phyloP scores from a whole-genome alignment of 164 flowering plant genomes.

The Dillenia suffruticosa region DNA sequence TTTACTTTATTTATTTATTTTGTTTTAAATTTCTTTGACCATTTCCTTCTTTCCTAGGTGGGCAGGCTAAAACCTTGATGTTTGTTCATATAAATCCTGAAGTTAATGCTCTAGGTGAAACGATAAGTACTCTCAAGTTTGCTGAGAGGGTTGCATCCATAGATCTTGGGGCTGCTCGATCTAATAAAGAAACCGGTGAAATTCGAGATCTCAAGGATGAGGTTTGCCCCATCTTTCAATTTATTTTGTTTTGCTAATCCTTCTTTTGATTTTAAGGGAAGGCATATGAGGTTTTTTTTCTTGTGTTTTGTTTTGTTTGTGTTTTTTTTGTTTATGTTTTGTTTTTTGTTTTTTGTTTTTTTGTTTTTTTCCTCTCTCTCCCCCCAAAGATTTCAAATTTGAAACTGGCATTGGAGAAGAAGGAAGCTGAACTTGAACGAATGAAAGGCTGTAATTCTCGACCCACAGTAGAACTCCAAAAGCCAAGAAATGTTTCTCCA shows the following conservation, averaged over 20 bases:
- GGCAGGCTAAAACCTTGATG: slow-evolving; percentile 95
- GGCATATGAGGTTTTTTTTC: not conserved
- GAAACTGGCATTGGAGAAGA: slow-evolving; percentile 55
- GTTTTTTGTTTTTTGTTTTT: slow-evolving; percentile 3
- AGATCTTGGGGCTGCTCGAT: slow-evolving; percentile 85
- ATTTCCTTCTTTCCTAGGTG: slow-evolving; percentile 38
- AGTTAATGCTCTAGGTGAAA: slow-evolving; percentile 70
- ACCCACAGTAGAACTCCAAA: slow-evolving; percentile 31
- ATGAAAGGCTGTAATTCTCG: slow-evolving; percentile 31
- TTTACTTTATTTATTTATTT: slow-evolving; percentile 1
- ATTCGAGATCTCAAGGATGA: slow-evolving; percentile 73
- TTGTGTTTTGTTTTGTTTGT: not conserved
- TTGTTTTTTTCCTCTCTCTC: slow-evolving; percentile 10
- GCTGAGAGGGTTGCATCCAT: slow-evolving; percentile 87
- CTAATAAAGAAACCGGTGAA: slow-evolving; percentile 81
- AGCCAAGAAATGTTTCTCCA: slow-evolving; percentile 53
- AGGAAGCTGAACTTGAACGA: slow-evolving; percentile 70
- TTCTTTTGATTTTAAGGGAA: not conserved
- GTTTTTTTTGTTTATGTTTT: not conserved
- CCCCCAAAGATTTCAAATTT: slow-evolving; percentile 75
- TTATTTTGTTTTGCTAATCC: not conserved
- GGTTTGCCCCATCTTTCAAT: slow-evolving; percentile 31
- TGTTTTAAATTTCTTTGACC: too few species aligned
- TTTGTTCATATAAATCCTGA: slow-evolving; percentile 93
- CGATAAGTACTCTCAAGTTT: slow-evolving; percentile 87